A percentile compares a stretch with the other conserved stretches of the same genome.
These are phyloP conservation scores for Patellifolia procumbens DNA, from an alignment of 179 eudicot species.

Conservation along the genomic window DNA sequence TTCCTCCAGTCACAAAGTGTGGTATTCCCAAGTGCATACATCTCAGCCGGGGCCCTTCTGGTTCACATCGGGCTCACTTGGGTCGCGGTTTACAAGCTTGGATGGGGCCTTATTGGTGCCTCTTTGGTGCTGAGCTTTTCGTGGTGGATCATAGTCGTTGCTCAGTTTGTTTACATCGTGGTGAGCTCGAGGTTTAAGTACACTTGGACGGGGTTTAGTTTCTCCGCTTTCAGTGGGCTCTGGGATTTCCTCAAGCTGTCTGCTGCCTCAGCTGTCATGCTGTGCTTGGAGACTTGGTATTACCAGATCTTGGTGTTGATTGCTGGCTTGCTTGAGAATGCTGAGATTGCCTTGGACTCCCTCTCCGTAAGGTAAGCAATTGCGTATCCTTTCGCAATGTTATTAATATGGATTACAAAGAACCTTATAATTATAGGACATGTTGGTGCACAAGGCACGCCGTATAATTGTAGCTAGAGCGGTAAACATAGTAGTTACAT, in stretches of 20 bases:
- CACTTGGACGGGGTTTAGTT: slow-evolving; percentile 40
- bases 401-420: too few relatives aligned
- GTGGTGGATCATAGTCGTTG: slow-evolving; percentile 36
- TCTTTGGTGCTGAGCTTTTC: slow-evolving; percentile 37
- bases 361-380: not conserved
- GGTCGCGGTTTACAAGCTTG: slow-evolving; percentile 25
- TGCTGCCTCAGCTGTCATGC: slow-evolving; percentile 35
- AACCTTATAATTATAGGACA: too few relatives aligned
- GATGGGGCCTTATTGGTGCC: slow-evolving; percentile 35
- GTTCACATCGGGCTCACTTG: slow-evolving; percentile 33
- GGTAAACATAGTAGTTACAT: too few relatives aligned
- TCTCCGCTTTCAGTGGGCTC: slow-evolving; percentile 33
- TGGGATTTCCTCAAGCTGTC: slow-evolving; percentile 38
- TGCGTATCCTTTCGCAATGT: too few relatives aligned
- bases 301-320: not conserved
- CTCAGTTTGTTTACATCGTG: slow-evolving; percentile 39
- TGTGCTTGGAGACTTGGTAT: too few relatives aligned
- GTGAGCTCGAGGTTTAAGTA: slow-evolving; percentile 26
- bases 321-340: not conserved
- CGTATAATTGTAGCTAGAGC: too few relatives aligned
- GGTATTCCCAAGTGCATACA: slow-evolving; percentile 39
- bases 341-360: not conserved
- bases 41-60: slow-evolving; percentile 26
- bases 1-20: slow-evolving; percentile 51
- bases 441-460: too few relatives aligned